Evolutionary conservation across 768 basidiomycete genomes (phyloP).

Genomic region (Tylopilus felleus): DNA sequence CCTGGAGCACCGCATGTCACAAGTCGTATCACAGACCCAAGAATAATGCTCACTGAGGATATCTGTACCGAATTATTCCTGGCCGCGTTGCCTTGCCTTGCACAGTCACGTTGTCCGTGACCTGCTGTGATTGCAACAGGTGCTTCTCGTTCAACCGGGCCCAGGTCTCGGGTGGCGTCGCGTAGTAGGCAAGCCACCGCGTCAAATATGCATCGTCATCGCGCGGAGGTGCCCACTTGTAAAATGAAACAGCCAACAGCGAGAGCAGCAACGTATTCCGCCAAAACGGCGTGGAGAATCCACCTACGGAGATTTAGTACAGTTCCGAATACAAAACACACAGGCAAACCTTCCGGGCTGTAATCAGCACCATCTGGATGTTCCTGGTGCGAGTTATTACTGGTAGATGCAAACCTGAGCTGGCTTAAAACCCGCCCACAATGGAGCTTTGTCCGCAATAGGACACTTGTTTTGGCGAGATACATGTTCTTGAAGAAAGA

Average conservation of each 20-base stretch:
- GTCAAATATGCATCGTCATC: constrained; percentile 62
- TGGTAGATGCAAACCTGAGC: constrained; percentile 43
- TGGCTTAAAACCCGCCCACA: constrained; percentile 29
- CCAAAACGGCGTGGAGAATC: constrained; percentile 67
- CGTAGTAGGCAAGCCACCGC: constrained; percentile 60
- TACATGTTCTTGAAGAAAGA: constrained; percentile 13
- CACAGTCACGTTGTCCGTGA: constrained; percentile 38
- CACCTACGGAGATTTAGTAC: constrained; percentile 30
- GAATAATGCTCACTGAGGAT: constrained; percentile 62
- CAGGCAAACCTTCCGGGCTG: constrained; percentile 56
- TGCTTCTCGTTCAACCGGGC: constrained; percentile 54
- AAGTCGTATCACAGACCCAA: background rate
- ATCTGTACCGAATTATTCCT: constrained; percentile 58
- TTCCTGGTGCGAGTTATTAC: constrained; percentile 41
- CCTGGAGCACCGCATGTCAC: constrained; percentile 33
- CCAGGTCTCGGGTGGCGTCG: constrained; percentile 54
- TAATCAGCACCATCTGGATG: constrained; percentile 41
- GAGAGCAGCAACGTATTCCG: constrained; percentile 54
- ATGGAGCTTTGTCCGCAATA: constrained; percentile 34
- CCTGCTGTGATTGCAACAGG: constrained; percentile 43
- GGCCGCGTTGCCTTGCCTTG: constrained; percentile 42
- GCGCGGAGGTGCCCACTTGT: constrained; percentile 67
- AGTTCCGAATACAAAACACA: background rate
- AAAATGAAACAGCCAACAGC: constrained; percentile 49
- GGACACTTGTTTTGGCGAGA: constrained; percentile 38